Percentiles rank a stretch among this genome's conserved stretches.
Evolutionary conservation across 2,329 filamentous ascomycete genomes (phyloP).

Genomic region (Alternaria burnsii): DNA sequence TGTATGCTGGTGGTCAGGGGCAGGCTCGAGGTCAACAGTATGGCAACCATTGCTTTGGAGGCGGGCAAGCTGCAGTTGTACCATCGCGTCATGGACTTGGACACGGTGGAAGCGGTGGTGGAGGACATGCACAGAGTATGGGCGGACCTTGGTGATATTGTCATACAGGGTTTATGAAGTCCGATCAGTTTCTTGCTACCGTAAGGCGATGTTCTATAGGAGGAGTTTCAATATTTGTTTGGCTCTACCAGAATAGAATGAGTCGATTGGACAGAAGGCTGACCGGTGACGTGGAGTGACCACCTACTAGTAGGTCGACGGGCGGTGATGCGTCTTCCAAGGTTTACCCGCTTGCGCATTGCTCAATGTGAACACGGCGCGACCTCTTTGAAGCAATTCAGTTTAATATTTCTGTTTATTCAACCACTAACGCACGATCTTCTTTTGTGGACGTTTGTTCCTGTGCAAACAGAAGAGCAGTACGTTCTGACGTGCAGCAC

Average conservation of each 20-base stretch:
- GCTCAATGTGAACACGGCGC: neutral
- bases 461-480: neutral
- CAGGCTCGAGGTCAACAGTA: neutral
- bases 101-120: neutral
- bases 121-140: constrained; percentile 18
- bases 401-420: neutral
- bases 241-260: neutral
- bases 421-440: neutral
- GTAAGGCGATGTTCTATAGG: neutral
- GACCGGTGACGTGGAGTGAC: neutral
- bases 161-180: neutral
- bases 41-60: neutral
- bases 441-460: neutral
- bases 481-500: neutral
- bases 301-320: neutral
- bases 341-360: neutral
- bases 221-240: neutral
- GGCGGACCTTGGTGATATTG: constrained; percentile 13
- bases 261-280: neutral
- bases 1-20: neutral
- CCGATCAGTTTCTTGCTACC: neutral
- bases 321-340: neutral
- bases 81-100: neutral
- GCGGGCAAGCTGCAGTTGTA: neutral
- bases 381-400: neutral